A percentile compares a stretch with the other conserved stretches of the same genome.
Conservation (phyloP, 164 flowering plant genomes). For the Aristolochia californica region DNA sequence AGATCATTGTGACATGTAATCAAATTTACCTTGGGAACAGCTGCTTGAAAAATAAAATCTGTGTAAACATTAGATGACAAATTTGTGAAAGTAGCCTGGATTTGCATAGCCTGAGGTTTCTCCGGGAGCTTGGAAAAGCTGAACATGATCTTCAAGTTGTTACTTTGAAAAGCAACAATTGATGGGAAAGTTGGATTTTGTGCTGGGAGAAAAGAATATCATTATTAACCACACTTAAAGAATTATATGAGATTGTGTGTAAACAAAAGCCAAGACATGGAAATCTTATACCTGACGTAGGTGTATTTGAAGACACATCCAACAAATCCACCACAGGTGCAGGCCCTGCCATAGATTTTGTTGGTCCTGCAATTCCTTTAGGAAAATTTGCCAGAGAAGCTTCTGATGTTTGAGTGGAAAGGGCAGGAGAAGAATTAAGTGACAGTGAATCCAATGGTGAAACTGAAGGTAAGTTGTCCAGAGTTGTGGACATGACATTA, state of each 20-base stretch:
- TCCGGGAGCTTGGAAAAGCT: conserved; percentile 72
- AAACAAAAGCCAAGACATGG: not conserved
- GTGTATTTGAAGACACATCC: conserved; percentile 49
- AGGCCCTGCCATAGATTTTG: conserved; percentile 30
- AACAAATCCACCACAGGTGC: conserved; percentile 70
- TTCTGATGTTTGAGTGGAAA: conserved; percentile 25
- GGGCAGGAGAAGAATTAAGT: conserved; percentile 28
- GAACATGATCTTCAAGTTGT: conserved; percentile 56
- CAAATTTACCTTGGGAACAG: conserved; percentile 87
- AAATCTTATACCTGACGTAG: conserved; percentile 28
- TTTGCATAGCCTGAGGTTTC: conserved; percentile 51
- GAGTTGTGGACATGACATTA: conserved; percentile 35
- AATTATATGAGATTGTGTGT: not conserved
- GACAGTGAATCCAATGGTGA: conserved; percentile 35
- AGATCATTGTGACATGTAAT: not conserved
- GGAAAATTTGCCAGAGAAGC: not conserved
- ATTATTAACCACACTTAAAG: conserved; percentile 1
- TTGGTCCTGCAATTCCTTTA: not conserved
- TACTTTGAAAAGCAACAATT: conserved; percentile 72
- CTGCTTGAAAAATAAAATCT: conserved; percentile 89
- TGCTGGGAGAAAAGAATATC: conserved; percentile 25
- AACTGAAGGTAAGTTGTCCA: conserved; percentile 29
- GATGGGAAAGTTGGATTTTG: conserved; percentile 53
- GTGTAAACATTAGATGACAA: conserved; percentile 47
- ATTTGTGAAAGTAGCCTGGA: conserved; percentile 71